Evolutionary conservation across 345 rosid genomes (phyloP).

Genomic region (Pistacia atlantica): DNA sequence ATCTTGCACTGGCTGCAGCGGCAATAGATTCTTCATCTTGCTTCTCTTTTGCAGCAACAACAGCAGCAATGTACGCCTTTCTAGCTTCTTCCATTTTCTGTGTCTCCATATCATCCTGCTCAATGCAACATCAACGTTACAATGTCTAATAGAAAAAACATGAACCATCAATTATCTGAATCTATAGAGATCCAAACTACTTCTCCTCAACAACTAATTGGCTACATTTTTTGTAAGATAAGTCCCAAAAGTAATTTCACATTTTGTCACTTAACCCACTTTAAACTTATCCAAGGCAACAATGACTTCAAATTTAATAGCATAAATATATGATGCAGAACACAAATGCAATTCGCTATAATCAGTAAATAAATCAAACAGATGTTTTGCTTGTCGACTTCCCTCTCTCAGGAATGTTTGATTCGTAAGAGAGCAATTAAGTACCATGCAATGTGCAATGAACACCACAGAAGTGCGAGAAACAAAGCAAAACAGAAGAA

Average conservation of each 20-base stretch:
- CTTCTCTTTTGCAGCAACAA: slow-evolving; percentile 65
- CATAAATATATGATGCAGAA: neutral
- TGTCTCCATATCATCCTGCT: slow-evolving; percentile 63
- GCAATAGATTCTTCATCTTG: slow-evolving; percentile 85
- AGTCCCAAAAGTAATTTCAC: neutral
- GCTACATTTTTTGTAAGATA: neutral
- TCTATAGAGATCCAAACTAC: neutral
- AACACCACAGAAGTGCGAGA: neutral
- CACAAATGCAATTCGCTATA: neutral
- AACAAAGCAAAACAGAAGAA: slow-evolving; percentile 1
- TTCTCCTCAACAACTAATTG: neutral
- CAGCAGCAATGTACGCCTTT: slow-evolving; percentile 67
- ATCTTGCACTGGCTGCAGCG: slow-evolving; percentile 73
- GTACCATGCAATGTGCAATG: neutral
- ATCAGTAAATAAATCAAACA: no score
- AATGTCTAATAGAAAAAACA: neutral
- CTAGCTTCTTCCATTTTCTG: slow-evolving; percentile 84
- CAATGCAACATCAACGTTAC: slow-evolving; percentile 9
- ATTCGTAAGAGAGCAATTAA: neutral
- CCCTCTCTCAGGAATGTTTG: neutral
- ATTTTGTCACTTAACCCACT: neutral
- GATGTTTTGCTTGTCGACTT: neutral
- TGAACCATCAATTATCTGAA: neutral
- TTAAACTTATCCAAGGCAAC: neutral
- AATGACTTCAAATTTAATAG: neutral